These are phyloP conservation scores for Solanum corneliomulleri DNA, from an alignment of 257 asterid species.

Conservation along the genomic window DNA sequence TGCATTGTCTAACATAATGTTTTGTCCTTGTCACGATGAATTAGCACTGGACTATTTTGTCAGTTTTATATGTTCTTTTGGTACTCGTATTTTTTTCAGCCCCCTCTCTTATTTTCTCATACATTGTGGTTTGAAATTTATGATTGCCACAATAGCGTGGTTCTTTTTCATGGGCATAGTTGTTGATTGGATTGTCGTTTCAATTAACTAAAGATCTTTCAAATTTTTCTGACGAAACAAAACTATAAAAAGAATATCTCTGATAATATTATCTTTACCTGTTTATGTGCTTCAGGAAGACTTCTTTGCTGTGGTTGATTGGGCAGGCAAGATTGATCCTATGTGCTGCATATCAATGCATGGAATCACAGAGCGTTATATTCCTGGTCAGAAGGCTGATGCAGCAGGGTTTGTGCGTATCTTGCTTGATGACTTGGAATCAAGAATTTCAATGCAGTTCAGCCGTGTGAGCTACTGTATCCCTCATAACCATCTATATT, in stretches of 20 bases:
- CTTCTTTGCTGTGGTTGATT: conserved; percentile 87
- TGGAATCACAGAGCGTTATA: conserved; percentile 84
- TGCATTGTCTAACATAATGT: background rate
- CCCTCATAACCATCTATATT: background rate
- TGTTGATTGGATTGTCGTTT: background rate
- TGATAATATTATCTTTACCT: background rate
- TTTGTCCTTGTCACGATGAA: background rate
- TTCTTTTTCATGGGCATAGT: background rate
- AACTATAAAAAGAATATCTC: background rate
- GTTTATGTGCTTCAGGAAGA: conserved; percentile 55
- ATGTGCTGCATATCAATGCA: conserved; percentile 95
- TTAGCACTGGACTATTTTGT: background rate
- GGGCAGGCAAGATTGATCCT: conserved; percentile 98
- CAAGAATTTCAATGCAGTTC: conserved; percentile 67
- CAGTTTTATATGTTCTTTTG: background rate
- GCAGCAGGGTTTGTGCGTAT: conserved; percentile 85
- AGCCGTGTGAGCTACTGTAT: conserved; percentile 55
- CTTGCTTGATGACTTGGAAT: conserved; percentile 90
- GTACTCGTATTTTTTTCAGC: background rate
- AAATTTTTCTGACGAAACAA: background rate
- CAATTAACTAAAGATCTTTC: background rate
- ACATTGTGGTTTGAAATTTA: background rate
- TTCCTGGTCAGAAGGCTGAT: conserved; percentile 89
- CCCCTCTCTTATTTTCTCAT: background rate
- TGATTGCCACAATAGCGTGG: background rate